These are phyloP conservation scores for Pisolithus microcarpus DNA, from an alignment of 768 basidiomycete genomes.

Conservation along the genomic window DNA sequence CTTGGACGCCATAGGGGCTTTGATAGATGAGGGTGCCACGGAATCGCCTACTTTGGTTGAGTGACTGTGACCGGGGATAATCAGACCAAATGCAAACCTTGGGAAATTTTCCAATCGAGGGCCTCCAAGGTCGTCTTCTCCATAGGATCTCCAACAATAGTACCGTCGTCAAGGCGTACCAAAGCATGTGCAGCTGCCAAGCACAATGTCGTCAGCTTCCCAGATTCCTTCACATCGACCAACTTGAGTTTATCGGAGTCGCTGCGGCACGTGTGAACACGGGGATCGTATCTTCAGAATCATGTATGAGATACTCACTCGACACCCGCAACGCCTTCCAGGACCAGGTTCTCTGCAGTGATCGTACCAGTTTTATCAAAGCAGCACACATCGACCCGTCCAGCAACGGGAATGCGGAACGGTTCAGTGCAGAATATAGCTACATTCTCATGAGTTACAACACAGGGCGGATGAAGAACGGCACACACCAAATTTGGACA, in stretches of 20 bases:
- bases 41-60: slow-evolving; percentile 43
- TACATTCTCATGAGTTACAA: slow-evolving; percentile 24
- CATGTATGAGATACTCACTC: slow-evolving; percentile 76
- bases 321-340: slow-evolving; percentile 89
- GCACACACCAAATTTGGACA: slow-evolving; percentile 81
- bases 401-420: slow-evolving; percentile 94
- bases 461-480: neutral
- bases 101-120: slow-evolving; percentile 77
- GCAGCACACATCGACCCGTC: slow-evolving; percentile 95
- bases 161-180: slow-evolving; percentile 89
- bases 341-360: slow-evolving; percentile 88
- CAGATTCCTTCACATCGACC: slow-evolving; percentile 69
- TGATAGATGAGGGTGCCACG: slow-evolving; percentile 53
- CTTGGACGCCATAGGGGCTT: slow-evolving; percentile 49
- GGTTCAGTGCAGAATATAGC: slow-evolving; percentile 99
- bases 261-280: slow-evolving; percentile 30
- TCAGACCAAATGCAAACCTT: slow-evolving; percentile 37
- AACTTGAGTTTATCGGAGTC: slow-evolving; percentile 54
- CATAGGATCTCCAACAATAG: slow-evolving; percentile 96
- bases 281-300: neutral
- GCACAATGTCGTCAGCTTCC: slow-evolving; percentile 73
- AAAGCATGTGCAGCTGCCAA: slow-evolving; percentile 94
- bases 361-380: slow-evolving; percentile 99
- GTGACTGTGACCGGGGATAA: neutral
- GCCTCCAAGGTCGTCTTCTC: slow-evolving; percentile 93